These are phyloP conservation scores for Trichophyton schoenleinii DNA, from an alignment of 2,329 filamentous ascomycete genomes.

Conservation along the genomic window DNA sequence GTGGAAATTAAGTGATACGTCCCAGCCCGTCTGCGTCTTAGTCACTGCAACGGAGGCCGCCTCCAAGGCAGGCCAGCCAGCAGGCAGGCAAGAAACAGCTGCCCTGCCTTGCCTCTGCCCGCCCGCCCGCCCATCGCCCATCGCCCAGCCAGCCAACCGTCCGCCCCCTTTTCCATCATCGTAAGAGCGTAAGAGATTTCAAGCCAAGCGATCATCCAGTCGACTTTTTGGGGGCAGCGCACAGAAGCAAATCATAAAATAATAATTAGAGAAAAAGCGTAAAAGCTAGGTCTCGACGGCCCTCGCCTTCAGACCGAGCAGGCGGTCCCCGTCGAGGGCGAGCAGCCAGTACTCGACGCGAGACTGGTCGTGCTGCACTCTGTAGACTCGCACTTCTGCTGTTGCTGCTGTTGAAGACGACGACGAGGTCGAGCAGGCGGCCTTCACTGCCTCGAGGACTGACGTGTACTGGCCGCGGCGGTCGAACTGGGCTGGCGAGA, in stretches of 20 bases:
- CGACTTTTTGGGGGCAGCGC: too few species aligned
- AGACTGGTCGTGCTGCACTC: constrained; percentile 49
- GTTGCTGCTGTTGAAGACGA: constrained; percentile 11
- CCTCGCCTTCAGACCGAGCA: constrained; percentile 69
- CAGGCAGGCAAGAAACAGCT: too few species aligned
- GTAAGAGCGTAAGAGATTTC: too few species aligned
- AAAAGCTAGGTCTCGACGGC: constrained; percentile 53
- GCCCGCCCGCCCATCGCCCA: not conserved
- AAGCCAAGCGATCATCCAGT: too few species aligned
- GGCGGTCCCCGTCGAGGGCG: constrained; percentile 44
- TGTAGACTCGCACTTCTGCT: constrained; percentile 62
- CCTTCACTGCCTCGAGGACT: constrained; percentile 36
- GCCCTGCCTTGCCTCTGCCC: not conserved
- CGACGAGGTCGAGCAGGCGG: constrained; percentile 7
- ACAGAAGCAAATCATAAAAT: too few species aligned
- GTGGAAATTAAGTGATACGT: constrained; percentile 4
- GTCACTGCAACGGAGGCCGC: too few species aligned
- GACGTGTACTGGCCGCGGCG: constrained; percentile 51
- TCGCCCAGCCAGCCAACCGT: not conserved
- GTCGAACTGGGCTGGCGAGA: constrained; percentile 63
- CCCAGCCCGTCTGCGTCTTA: not conserved
- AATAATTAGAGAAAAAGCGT: too few species aligned
- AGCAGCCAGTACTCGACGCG: constrained; percentile 72
- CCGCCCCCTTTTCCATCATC: not conserved
- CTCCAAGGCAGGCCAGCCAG: too few species aligned